Conservation (phyloP, 768 basidiomycete species). For the Phylloporus arenicola region DNA sequence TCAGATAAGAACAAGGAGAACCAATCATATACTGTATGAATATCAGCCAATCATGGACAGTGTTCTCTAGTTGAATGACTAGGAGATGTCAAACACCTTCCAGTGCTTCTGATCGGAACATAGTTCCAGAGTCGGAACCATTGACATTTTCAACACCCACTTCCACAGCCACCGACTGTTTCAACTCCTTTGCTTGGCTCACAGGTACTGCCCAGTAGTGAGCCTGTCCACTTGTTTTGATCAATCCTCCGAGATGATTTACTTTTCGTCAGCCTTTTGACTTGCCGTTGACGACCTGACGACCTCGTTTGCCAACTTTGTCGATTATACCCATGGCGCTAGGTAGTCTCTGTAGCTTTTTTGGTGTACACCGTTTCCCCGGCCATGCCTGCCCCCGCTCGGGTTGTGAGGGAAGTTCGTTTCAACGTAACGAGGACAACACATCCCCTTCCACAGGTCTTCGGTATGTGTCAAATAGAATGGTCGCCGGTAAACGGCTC, state of each 20-base stretch:
- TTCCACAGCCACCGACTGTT: neutral
- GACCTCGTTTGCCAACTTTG: neutral
- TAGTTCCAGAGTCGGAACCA: no score
- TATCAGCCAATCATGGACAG: no score
- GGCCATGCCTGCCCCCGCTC: conserved; percentile 4
- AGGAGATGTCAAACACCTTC: no score
- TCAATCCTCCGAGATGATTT: neutral
- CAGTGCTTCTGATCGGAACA: no score
- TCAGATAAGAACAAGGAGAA: no score
- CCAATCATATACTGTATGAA: no score
- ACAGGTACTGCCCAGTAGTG: conserved; percentile 21
- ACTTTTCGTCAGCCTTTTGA: conserved; percentile 8
- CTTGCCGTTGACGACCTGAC: conserved; percentile 8
- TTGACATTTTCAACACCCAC: no score
- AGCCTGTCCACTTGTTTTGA: neutral
- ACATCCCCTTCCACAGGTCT: neutral
- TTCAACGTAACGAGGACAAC: neutral
- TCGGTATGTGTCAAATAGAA: neutral
- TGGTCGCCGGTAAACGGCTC: neutral
- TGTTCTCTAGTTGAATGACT: no score
- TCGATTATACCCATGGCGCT: neutral
- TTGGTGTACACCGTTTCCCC: conserved; percentile 1
- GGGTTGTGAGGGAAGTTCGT: neutral
- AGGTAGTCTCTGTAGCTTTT: conserved; percentile 7
- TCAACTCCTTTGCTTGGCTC: neutral